Conservation (phyloP, 192 early-diverging fungal species). For the Endogone sp. region DNA sequence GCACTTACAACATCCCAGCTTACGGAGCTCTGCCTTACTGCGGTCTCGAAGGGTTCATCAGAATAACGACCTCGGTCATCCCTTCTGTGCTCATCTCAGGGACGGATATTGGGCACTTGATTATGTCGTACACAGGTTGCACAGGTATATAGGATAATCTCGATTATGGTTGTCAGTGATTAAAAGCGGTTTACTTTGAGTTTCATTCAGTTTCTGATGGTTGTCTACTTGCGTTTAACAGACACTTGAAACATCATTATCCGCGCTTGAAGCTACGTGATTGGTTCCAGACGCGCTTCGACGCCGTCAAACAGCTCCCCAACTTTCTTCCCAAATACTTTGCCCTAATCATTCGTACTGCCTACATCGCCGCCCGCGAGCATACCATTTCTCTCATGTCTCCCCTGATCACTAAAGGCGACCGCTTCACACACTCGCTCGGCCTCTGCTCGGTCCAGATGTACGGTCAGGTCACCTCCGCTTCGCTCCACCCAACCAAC, state of each 20-base stretch:
- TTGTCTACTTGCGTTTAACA: no score
- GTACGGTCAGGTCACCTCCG: conserved; percentile 75
- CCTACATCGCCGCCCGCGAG: conserved; percentile 65
- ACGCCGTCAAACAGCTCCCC: conserved; percentile 65
- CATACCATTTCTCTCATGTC: conserved; percentile 62
- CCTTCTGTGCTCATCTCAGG: conserved; percentile 86
- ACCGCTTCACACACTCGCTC: conserved; percentile 66
- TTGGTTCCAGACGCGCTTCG: conserved; percentile 78
- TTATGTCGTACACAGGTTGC: conserved; percentile 74
- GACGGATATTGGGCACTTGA: conserved; percentile 91
- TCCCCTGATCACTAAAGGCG: conserved; percentile 47
- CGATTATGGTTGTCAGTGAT: conserved; percentile 1
- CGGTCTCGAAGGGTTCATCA: conserved; percentile 91
- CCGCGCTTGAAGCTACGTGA: conserved; percentile 34
- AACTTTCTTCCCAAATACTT: conserved; percentile 97
- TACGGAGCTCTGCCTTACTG: conserved; percentile 80
- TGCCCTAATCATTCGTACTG: conserved; percentile 72
- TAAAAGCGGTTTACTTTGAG: no score
- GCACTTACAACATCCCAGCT: conserved; percentile 87
- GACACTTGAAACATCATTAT: not conserved
- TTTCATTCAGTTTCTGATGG: no score
- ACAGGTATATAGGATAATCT: conserved; percentile 35
- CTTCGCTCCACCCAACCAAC: conserved; percentile 69
- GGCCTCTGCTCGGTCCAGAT: conserved; percentile 84
- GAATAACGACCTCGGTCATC: conserved; percentile 89